Evolutionary conservation across 2,329 filamentous ascomycete genomes (phyloP).

Genomic region (Macroventuria anomochaeta): DNA sequence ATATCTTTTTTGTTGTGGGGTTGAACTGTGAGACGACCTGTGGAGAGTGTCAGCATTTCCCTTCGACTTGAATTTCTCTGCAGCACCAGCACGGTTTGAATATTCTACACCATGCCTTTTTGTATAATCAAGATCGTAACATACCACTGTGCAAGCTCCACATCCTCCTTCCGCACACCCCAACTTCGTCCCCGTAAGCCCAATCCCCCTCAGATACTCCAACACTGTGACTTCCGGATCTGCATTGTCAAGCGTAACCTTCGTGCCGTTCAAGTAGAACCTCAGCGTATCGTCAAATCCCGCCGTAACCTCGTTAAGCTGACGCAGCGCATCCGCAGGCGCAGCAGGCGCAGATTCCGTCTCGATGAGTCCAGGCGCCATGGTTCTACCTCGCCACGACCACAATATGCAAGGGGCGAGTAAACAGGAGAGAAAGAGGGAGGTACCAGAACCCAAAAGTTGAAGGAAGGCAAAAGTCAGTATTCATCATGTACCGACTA

Average conservation of each 20-base stretch:
- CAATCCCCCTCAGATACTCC: slow-evolving; percentile 91
- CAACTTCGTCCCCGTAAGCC: slow-evolving; percentile 93
- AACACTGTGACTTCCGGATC: slow-evolving; percentile 92
- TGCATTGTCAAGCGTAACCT: slow-evolving; percentile 81
- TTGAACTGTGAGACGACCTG: slow-evolving; percentile 88
- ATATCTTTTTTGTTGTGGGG: slow-evolving; percentile 88
- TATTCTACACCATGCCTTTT: not conserved
- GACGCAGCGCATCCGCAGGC: slow-evolving; percentile 51
- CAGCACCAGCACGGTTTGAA: not conserved
- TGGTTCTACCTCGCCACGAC: slow-evolving; percentile 35
- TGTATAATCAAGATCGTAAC: slow-evolving; percentile 30
- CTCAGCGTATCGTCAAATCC: slow-evolving; percentile 84
- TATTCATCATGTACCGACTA: slow-evolving; percentile 7
- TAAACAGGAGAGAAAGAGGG: not conserved
- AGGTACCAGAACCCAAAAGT: not conserved
- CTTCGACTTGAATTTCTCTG: not conserved
- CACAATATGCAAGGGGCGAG: not conserved
- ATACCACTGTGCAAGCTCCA: slow-evolving; percentile 89
- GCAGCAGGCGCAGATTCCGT: slow-evolving; percentile 53
- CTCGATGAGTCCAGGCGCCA: slow-evolving; percentile 65
- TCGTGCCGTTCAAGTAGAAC: slow-evolving; percentile 95
- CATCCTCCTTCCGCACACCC: slow-evolving; percentile 97
- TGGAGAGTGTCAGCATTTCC: slow-evolving; percentile 5
- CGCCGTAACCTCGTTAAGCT: slow-evolving; percentile 70
- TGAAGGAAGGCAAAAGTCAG: slow-evolving; percentile 7